These are phyloP conservation scores for Pythium plurisporium DNA, from an alignment of 352 stramenopile genomes.

Conservation along the genomic window DNA sequence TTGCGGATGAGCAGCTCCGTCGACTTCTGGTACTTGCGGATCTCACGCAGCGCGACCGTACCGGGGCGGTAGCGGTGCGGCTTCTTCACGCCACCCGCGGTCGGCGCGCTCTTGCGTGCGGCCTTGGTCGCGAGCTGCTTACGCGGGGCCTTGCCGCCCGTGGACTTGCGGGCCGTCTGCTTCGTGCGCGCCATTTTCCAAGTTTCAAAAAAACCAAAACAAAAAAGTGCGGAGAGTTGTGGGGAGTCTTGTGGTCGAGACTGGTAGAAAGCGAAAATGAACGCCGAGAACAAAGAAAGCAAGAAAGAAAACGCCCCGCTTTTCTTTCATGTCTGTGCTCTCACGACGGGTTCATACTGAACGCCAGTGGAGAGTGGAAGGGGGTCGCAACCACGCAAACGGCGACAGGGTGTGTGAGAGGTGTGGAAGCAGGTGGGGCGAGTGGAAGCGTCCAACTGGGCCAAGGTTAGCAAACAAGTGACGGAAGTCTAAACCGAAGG, in stretches of 20 bases:
- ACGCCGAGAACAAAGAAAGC: neutral
- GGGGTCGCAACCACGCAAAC: conserved; percentile 35
- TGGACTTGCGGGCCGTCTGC: conserved; percentile 96
- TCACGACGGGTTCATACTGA: conserved; percentile 33
- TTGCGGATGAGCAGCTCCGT: conserved; percentile 96
- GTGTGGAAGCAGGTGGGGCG: neutral
- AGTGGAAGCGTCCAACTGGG: neutral
- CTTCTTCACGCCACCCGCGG: conserved; percentile 92
- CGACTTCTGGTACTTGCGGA: conserved; percentile 94
- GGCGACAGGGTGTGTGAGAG: neutral
- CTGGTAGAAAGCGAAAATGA: conserved; percentile 44
- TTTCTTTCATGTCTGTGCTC: conserved; percentile 10
- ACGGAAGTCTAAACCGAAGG: conserved; percentile 6
- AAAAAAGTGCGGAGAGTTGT: neutral
- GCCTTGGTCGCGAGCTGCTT: conserved; percentile 94
- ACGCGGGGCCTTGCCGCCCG: conserved; percentile 91
- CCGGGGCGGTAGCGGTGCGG: conserved; percentile 74
- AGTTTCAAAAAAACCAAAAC: conserved; percentile 2
- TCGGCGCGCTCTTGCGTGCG: conserved; percentile 88
- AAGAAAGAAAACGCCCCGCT: neutral
- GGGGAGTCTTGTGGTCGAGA: neutral
- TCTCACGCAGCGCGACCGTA: conserved; percentile 92
- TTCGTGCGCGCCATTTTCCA: conserved; percentile 93
- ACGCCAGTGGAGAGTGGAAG: conserved; percentile 28
- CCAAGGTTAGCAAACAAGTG: neutral